Base-by-base conservation (phyloP, 768 basidiomycete genomes). In the Naematelia aurantialba region DNA sequence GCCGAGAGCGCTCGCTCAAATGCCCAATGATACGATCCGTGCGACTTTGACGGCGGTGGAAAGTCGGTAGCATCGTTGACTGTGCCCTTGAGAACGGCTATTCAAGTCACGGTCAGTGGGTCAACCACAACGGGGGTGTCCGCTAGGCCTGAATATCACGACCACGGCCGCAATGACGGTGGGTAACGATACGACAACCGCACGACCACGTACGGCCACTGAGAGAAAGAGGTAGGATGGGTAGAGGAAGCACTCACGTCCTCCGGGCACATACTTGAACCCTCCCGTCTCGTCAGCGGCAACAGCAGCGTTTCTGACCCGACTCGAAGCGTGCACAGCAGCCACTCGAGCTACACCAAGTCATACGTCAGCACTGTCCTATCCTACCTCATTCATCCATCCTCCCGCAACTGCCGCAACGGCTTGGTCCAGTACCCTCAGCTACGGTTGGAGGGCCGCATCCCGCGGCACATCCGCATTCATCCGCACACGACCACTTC, bases 11-110 rank as follows among this genome's bases (percentile, higher is more conserved):
- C 82, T 54, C 93, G 88, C 79, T 99, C 96, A 74, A 97, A 98
- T 1, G 91, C 86, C 85, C 85, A 86, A 78, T 85, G 94, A 79
- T 96, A 86, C 1, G 91, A 92, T 51, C 96, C 94, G 69, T 93
- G 89, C 0, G 84, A 78, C 73, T 83, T 87, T 59, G 84, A 87
- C 3, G 91, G 84, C 3, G 85, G 76, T 21, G 94, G 93, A 81
- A 94, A 97, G 8, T 85, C 80, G 1, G 89, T 91, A 1, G 93
- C 89, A 76, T 99, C 96, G 79, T 99, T 98, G 60, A 91, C 92
- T 27, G 90, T 89, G 52, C 94, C 96, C 75, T 85, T 84, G 79
- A 87, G 84, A 72, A 96, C 83, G 59, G 92, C 91, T 90, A 55
- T 42, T 55, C n/a, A n/a, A n/a, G n/a, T n/a, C n/a, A 21, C 19